phyloP scores from a whole-genome alignment of 495 filamentous ascomycete species.

The Aspergillus funiculosus region DNA sequence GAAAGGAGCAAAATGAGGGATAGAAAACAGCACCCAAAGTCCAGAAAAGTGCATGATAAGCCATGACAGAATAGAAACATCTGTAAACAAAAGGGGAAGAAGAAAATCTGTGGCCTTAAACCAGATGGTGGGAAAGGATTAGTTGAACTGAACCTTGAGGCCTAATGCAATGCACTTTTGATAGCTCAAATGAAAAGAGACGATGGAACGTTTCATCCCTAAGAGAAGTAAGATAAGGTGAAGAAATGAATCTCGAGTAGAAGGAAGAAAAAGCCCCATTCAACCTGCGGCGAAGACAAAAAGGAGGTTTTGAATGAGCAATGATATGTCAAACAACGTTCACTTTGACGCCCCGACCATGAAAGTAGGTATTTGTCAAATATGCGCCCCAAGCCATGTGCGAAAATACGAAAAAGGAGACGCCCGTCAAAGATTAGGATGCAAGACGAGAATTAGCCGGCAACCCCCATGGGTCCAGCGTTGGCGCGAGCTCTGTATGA shows the following conservation, averaged over 20 bases:
- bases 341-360: constrained; percentile 14
- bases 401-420: constrained; percentile 17
- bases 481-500: constrained; percentile 39
- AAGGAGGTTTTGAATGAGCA: constrained; percentile 12
- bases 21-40: constrained; percentile 14
- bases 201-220: constrained; percentile 22
- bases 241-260: neutral
- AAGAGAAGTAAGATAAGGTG: constrained; percentile 12
- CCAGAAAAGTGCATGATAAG: constrained; percentile 17
- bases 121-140: constrained; percentile 4
- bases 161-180: constrained; percentile 17
- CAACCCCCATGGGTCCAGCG: constrained; percentile 43
- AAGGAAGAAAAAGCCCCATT: neutral
- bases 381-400: constrained; percentile 11
- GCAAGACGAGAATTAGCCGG: constrained; percentile 27
- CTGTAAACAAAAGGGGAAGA: neutral
- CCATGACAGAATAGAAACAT: constrained; percentile 8
- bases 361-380: constrained; percentile 19
- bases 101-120: constrained; percentile 1
- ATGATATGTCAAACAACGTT: constrained; percentile 15
- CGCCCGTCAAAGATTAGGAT: constrained; percentile 7
- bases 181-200: constrained; percentile 5
- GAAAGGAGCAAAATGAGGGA: constrained; percentile 14
- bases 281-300: neutral
- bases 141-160: constrained; percentile 4